These are phyloP conservation scores for Cytauxzoon felis DNA, from an alignment of 169 alveolate species.

Conservation along the genomic window DNA sequence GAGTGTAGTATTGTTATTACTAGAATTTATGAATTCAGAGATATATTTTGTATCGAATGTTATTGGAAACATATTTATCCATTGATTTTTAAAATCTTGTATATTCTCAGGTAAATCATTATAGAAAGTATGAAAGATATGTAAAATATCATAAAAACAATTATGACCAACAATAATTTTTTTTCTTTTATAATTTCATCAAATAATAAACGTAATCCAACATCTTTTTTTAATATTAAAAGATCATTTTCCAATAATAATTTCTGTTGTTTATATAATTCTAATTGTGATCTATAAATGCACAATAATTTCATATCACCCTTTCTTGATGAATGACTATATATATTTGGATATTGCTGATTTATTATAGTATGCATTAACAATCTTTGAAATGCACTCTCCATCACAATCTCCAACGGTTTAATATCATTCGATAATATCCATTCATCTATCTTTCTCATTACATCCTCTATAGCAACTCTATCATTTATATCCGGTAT, in stretches of 20 bases:
- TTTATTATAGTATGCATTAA: slow-evolving; percentile 80
- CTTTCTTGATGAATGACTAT: slow-evolving; percentile 70
- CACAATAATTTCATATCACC: slow-evolving; percentile 66
- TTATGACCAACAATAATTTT: slow-evolving; percentile 81
- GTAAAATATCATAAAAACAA: slow-evolving; percentile 83
- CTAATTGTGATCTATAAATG: slow-evolving; percentile 72
- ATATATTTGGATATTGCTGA: slow-evolving; percentile 75
- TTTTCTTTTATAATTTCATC: slow-evolving; percentile 68
- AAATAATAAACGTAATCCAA: slow-evolving; percentile 79
- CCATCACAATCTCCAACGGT: slow-evolving; percentile 77
- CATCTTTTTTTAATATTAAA: slow-evolving; percentile 59
- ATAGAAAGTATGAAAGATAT: slow-evolving; percentile 79
- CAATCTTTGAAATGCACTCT: slow-evolving; percentile 79
- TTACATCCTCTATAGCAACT: slow-evolving; percentile 56
- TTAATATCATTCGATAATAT: slow-evolving; percentile 5
- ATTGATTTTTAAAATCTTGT: slow-evolving; percentile 70
- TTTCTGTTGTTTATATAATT: slow-evolving; percentile 69
- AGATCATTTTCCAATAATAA: slow-evolving; percentile 56
- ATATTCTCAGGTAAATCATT: slow-evolving; percentile 78
- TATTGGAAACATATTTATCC: slow-evolving; percentile 73
- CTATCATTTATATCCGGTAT: slow-evolving; percentile 70
- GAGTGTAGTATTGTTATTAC: slow-evolving; percentile 74
- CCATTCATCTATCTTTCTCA: slow-evolving; percentile 56
- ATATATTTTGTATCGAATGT: slow-evolving; percentile 80
- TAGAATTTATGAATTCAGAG: slow-evolving; percentile 72